Evolutionary conservation across 306 rosid genomes (phyloP).

Genomic region (Albizia julibrissin): DNA sequence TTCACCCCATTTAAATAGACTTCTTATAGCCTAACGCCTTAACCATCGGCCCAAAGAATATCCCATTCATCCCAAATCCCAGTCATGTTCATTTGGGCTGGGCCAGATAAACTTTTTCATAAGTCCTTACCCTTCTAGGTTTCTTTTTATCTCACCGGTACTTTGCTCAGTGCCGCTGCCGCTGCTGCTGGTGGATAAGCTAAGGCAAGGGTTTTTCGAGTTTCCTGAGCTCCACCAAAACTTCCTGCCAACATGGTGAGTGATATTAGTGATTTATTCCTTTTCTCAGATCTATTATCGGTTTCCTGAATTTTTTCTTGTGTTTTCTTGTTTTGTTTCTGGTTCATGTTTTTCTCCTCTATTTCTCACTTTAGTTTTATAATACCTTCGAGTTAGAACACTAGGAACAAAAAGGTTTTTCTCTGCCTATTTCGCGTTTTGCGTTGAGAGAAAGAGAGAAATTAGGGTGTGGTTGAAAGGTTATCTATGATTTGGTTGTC

Average conservation of each 20-base stretch:
- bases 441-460: background rate
- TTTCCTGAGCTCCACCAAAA: background rate
- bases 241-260: constrained; percentile 36
- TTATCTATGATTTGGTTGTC: background rate
- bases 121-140: background rate
- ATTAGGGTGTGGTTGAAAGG: no score
- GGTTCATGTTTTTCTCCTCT: background rate
- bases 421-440: background rate
- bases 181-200: background rate
- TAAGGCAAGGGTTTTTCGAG: background rate
- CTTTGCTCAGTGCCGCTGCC: background rate
- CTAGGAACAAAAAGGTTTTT: background rate
- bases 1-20: no score
- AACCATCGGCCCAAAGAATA: background rate
- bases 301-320: background rate
- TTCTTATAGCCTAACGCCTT: no score
- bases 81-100: background rate
- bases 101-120: background rate
- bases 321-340: background rate
- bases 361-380: background rate
- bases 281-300: constrained; percentile 6
- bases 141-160: background rate
- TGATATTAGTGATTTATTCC: background rate
- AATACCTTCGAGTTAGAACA: background rate
- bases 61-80: background rate